Base-by-base conservation (phyloP, 2,329 filamentous ascomycete species). In the Conoideocrella luteorostrata region DNA sequence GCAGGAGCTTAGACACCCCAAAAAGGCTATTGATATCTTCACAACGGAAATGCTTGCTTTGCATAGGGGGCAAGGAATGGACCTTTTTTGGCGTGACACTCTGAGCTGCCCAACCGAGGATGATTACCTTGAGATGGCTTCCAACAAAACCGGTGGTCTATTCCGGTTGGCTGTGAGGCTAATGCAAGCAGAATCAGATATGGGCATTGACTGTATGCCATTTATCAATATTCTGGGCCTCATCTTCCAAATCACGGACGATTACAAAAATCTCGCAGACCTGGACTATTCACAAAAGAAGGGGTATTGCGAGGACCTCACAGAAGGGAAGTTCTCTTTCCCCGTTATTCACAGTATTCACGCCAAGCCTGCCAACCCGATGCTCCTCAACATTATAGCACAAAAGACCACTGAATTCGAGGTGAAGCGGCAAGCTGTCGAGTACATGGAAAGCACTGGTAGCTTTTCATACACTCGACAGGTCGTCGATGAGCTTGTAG, bases 251-350 rank as follows among this genome's bases (percentile, higher is more conserved):
- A 93, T 95, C 66, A 80, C 86, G 55, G 87, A 91, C 69, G 93
- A 98, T 74, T 95, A 95, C 69, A 81, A 89, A 64, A 97, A 97
- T 63, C 80, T 98, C 34, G 78, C 75, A 23, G 78, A 74, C 17
- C 70, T 68, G n/a, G 75, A 82, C 56, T 96, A 96, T 71, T 82
- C 81, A 29, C 72, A 84, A 51, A 91, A 95, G 65, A 97, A 97
- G 70, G 93, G 91, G 39, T 77, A 95, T 54, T 95, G 88, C 64
- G 91, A 97, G 69, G 93, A 97, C 65, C 69, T 97, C 55, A 96
- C 89, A 1, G 93, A 97, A 69, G 91, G 91, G 50, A 97, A 97
- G 73, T 96, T 96, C 70, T 91, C 85, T 20, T 96, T 96, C 62
- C 89, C 90, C 32, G 83, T 97, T 56, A 95, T 97, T 56, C 91